Evolutionary conservation across 108 stramenopile species (phyloP).

Genomic region (Stephanodiscus triporus): DNA sequence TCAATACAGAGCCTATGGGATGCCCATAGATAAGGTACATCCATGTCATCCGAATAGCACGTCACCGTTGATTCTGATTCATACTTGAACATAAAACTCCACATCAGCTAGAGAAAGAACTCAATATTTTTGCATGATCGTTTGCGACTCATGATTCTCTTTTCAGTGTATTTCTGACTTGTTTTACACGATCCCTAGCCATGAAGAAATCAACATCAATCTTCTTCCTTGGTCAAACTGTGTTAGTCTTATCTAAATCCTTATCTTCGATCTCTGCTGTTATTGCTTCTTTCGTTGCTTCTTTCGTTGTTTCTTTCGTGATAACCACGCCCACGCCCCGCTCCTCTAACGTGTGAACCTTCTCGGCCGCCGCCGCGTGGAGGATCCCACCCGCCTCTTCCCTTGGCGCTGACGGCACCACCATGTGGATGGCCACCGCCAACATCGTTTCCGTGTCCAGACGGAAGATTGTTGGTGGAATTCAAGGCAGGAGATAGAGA

Average conservation of each 20-base stretch:
- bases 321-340: conserved; percentile 14
- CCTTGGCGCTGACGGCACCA: not conserved
- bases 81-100: too few relatives aligned
- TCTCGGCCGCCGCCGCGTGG: not conserved
- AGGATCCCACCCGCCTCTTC: conserved; percentile 21
- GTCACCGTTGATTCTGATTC: too few relatives aligned
- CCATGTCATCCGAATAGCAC: too few relatives aligned
- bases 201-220: conserved; percentile 5
- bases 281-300: conserved; percentile 3
- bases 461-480: not conserved
- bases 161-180: too few relatives aligned
- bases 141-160: too few relatives aligned
- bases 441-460: not conserved
- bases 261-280: conserved; percentile 16
- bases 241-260: not conserved
- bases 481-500: conserved; percentile 4
- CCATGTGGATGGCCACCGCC: conserved; percentile 10
- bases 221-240: not conserved
- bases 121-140: too few relatives aligned
- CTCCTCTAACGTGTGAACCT: not conserved
- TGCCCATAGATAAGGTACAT: too few relatives aligned
- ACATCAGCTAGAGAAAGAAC: too few relatives aligned
- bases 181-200: too few relatives aligned
- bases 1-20: too few relatives aligned
- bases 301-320: not conserved